These are phyloP conservation scores for Jaenimonas drosophilae DNA, from an alignment of 208 protist genomes.

Conservation along the genomic window DNA sequence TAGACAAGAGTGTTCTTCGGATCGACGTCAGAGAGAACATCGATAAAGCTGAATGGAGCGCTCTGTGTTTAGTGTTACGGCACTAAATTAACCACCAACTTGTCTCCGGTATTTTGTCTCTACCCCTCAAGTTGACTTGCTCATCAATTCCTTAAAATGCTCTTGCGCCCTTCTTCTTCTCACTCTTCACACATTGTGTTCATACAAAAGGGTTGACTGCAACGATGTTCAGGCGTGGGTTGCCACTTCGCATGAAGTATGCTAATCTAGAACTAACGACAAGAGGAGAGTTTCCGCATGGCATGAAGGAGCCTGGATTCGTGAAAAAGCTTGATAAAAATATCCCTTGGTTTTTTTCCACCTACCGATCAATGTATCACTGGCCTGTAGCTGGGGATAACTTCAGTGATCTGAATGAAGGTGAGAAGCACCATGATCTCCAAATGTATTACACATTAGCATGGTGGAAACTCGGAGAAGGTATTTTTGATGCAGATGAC, in stretches of 20 bases:
- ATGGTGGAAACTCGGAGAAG: conserved; percentile 86
- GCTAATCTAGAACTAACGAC: conserved; percentile 80
- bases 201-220: background rate
- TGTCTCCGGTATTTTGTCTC: too few relatives aligned
- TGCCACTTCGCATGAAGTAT: conserved; percentile 56
- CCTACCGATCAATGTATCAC: conserved; percentile 86
- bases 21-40: too few relatives aligned
- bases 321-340: conserved; percentile 86
- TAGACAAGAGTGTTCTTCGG: too few relatives aligned
- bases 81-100: too few relatives aligned
- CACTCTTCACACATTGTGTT: background rate
- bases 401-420: conserved; percentile 81
- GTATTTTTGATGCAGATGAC: conserved; percentile 80
- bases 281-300: conserved; percentile 82
- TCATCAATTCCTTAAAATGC: background rate
- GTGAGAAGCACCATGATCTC: conserved; percentile 79
- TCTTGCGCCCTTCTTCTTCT: background rate
- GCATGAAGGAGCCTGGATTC: conserved; percentile 85
- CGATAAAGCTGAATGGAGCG: too few relatives aligned
- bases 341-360: conserved; percentile 89
- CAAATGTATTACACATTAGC: conserved; percentile 89
- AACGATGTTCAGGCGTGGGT: conserved; percentile 40
- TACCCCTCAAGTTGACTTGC: background rate
- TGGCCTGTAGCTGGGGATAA: conserved; percentile 82
- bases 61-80: too few relatives aligned